Base-by-base conservation (phyloP, 2,329 filamentous ascomycete genomes). In the Colletotrichum zoysiae region DNA sequence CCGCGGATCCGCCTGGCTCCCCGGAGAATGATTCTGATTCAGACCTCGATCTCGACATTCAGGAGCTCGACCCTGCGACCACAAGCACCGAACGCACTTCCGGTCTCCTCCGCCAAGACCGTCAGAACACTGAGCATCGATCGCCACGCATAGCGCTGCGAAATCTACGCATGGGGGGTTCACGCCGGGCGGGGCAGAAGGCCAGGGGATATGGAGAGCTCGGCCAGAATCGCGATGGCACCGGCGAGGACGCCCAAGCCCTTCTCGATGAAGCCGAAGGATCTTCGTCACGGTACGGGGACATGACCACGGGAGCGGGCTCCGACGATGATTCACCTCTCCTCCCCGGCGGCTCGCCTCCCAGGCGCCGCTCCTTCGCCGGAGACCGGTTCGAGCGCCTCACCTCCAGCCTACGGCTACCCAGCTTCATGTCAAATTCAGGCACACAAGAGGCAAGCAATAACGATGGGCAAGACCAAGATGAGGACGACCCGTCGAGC, bases 31-130 rank as follows among this genome's bases (percentile, higher is more conserved):
- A 95, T 79, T 93, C 91, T 79, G 93, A 95, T 80, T 93, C 91
- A 61, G 92, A 95, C 79, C 89, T 92, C 76, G 91, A 93, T 74
- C 86, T 96, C 77, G 92, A 95, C 77, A 87, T 94, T 76, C 88
- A 94, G 78, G 93, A 95, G 85, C 90, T 96, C 75, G 93, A 95
- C 79, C 92, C 93, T 67, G 79, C 79, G 69, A 80, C 79, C 26
- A 78, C 78, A 44, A 76, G 71, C n/a, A 71, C 71, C 23, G 35
- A 74, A 70, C 75, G 72, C 73, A 74, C 72, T 62, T 76, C 78
- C 61, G 77, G 77, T 42, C 77, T 80, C 30, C 73, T 79, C 65
- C 88, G 91, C 77, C 86, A 89, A 74, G 85, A 89, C 76, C 86
- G 88, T 69, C 77, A 77, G 75, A 75, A 76, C 73, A 73, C 77